phyloP scores from a whole-genome alignment of 345 rosid species.

The sweet orange (Citrus sinensis) region DNA sequence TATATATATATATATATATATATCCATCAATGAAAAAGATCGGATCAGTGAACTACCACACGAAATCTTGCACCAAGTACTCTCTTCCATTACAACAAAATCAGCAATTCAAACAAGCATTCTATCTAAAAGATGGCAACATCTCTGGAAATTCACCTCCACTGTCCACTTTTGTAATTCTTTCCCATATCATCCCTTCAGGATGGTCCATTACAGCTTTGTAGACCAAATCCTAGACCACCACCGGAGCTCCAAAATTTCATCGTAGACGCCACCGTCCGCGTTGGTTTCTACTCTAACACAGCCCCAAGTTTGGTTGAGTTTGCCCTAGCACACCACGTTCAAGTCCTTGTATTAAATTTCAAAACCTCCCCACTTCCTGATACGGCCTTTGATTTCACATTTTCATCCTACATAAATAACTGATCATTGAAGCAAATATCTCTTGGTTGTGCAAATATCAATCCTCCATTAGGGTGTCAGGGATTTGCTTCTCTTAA shows the following conservation, averaged over 20 bases:
- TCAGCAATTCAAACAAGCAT: neutral
- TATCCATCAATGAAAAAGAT: neutral
- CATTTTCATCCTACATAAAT: neutral
- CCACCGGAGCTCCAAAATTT: neutral
- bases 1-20: no score
- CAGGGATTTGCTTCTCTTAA: neutral
- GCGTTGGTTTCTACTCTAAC: neutral
- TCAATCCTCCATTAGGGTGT: neutral
- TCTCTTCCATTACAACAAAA: neutral
- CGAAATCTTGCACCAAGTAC: neutral
- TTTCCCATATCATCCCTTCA: neutral
- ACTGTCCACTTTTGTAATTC: neutral
- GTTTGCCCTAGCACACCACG: neutral
- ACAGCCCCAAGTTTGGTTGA: neutral
- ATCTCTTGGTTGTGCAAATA: neutral
- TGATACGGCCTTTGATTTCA: neutral
- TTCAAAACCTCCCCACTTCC: neutral
- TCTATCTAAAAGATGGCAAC: neutral
- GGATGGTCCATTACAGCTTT: neutral
- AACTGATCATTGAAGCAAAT: neutral
- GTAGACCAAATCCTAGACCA: neutral
- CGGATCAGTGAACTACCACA: constrained; percentile 4
- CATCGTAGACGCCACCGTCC: neutral
- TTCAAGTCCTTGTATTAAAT: neutral
- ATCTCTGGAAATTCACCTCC: neutral